Evolutionary conservation across 371 early-diverging fungal species (phyloP), one percentile per base, ranked within the genome.

Genomic region (Choanephora cucurbitarum): DNA sequence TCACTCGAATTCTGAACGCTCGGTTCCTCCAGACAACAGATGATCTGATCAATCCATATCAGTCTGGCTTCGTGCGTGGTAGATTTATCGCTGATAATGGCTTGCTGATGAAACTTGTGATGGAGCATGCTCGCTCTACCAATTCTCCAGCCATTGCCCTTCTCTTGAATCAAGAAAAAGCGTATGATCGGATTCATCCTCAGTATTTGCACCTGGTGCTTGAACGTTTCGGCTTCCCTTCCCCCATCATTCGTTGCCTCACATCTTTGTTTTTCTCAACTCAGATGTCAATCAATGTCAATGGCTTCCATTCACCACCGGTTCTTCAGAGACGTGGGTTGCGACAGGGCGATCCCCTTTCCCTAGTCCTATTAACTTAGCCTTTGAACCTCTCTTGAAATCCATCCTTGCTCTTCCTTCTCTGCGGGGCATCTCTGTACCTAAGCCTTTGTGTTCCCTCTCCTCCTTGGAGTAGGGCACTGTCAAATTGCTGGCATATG

Each of bases 1-100:
- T 67, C 40, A 66, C 66, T 0, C 54, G 62, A 2, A n/a, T 68
- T 9, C 44, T 72, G 5, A 52, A 56, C 2, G 23, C 41, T 31
- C 34, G 57, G 2, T 23, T 69, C 10, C n/a, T 52, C 0, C 14
- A 19, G 0, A 6, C 23, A 0, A 6, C 50, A 0, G 4, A 23
- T 13, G 11, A 7, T 0, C 13, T 67, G 3, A 44, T 64, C 0
- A 51, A 28, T 9, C 49, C 47, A 1, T 53, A 28, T 21, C 56
- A 56, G 34, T 42, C 48, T 1, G 56, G 56, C 4, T 61, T n/a
- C n/a, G n/a, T n/a, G n/a, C n/a, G n/a, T n/a, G n/a, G n/a, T n/a
- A n/a, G n/a, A n/a, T n/a, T n/a, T n/a, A n/a, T n/a, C n/a, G n/a
- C n/a, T n/a, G n/a, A n/a, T n/a, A n/a, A n/a, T n/a, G n/a, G n/a